These are phyloP conservation scores for Russula lepida DNA, from an alignment of 768 basidiomycete genomes.

Conservation along the genomic window DNA sequence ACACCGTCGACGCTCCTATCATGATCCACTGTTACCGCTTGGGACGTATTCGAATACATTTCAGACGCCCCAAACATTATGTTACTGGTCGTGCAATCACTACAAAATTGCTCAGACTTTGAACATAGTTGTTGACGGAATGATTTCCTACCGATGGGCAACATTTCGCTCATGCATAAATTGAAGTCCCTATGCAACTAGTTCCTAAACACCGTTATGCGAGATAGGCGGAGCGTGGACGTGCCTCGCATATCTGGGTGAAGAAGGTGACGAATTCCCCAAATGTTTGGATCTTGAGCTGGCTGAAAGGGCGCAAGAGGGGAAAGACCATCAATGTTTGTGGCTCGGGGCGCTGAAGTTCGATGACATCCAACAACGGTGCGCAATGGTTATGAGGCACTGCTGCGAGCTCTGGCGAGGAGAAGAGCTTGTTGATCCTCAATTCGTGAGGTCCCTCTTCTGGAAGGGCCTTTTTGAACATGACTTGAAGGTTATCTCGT, in stretches of 20 bases:
- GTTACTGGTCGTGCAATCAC: constrained; percentile 15
- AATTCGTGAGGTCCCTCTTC: constrained; percentile 7
- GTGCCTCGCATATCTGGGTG: constrained; percentile 30
- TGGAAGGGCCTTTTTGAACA: constrained; percentile 5
- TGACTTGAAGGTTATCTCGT: constrained; percentile 7
- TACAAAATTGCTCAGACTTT: neutral
- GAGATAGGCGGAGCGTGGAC: neutral
- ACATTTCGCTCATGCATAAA: constrained; percentile 24
- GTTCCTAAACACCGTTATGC: no score
- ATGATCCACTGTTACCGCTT: constrained; percentile 22
- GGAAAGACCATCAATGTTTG: constrained; percentile 30
- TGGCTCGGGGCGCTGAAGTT: constrained; percentile 10
- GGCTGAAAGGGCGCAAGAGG: constrained; percentile 23
- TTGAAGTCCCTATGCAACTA: constrained; percentile 19
- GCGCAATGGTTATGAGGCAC: constrained; percentile 27
- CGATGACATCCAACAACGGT: constrained; percentile 22
- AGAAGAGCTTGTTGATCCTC: constrained; percentile 3
- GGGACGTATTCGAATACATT: constrained; percentile 27
- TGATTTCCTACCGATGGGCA: constrained; percentile 27
- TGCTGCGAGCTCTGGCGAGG: constrained; percentile 15
- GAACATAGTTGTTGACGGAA: no score
- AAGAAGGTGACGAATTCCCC: constrained; percentile 32
- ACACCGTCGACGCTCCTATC: constrained; percentile 22
- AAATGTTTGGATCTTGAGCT: constrained; percentile 29
- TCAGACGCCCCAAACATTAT: constrained; percentile 26